These are phyloP conservation scores for Apiospora marii DNA, from an alignment of 2,329 filamentous ascomycete genomes.

Conservation along the genomic window DNA sequence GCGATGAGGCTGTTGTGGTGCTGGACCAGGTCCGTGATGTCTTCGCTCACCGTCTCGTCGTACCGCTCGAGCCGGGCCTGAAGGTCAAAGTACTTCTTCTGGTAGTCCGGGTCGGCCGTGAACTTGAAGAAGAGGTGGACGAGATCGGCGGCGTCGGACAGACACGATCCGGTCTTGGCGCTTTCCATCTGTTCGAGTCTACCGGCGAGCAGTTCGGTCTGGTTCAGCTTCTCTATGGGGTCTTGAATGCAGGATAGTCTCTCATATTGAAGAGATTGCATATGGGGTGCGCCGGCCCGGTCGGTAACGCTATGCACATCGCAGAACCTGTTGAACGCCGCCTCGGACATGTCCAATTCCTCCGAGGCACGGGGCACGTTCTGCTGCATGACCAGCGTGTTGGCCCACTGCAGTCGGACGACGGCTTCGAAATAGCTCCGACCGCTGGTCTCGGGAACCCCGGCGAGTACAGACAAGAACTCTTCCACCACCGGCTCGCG, in stretches of 20 bases:
- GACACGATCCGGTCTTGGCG: background rate
- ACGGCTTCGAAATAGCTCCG: background rate
- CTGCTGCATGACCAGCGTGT: background rate
- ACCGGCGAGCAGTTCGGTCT: background rate
- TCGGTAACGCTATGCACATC: background rate
- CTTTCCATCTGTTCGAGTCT: background rate
- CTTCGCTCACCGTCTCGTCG: background rate
- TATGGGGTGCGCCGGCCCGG: background rate
- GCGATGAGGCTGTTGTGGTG: constrained; percentile 4
- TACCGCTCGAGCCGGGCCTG: background rate
- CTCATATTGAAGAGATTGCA: background rate
- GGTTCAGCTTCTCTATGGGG: background rate
- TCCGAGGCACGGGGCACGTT: background rate
- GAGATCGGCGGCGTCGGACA: background rate
- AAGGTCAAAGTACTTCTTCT: background rate
- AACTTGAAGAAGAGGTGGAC: background rate
- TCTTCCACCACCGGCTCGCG: background rate
- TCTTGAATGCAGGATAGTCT: background rate
- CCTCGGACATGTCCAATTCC: constrained; percentile 3
- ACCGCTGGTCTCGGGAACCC: background rate
- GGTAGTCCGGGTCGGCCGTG: background rate
- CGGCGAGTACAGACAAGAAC: background rate
- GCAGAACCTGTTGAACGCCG: background rate
- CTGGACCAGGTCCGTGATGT: background rate
- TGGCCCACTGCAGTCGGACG: background rate